Evolutionary conservation across 495 filamentous ascomycete species (phyloP), one percentile per base, ranked within the genome.

Genomic region (Xylaria palmicola): DNA sequence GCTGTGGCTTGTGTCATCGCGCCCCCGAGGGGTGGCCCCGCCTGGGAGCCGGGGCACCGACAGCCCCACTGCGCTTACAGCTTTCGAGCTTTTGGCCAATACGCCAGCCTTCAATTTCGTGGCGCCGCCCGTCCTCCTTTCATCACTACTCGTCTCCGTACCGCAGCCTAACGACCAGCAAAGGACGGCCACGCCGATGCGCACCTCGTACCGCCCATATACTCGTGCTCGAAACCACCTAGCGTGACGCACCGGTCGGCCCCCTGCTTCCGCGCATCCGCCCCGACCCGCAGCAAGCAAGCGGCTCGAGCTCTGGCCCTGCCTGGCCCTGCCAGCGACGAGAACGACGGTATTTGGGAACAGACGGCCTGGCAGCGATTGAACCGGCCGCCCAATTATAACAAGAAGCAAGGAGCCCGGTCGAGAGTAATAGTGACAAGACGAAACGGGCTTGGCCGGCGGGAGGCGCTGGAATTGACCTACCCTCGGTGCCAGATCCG

Each of bases 1-100:
- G n/a, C n/a, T 65, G 54, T 56, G 57, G 37, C 48, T 67, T 29
- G 54, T 36, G 43, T 27, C 39, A 37, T n/a, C 48, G 41, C 29
- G 27, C 43, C 24, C 27, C 34, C 41, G 39, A 22, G 41, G 48
- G 6, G 55, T 7, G 20, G 45, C 30, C 24, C n/a, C 20, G 32
- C n/a, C 60, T 50, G 65, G 60, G 65, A 60, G 57, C 45, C 62
- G 51, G 65, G 65, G 62, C 65, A 41, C n/a, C n/a, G 36, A 24
- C 15, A 8, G 34, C 53, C 39, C 53, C 53, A 26, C 53, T 56
- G n/a, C 36, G 64, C 48, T 52, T 65, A 1, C 57, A 65, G 55
- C 62, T 64, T n/a, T n/a, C 43, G 52, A 59, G 62, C 57, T 56
- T 56, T 63, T 40, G 48, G 48, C 67, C n/a, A n/a, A n/a, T n/a